A percentile compares a stretch with the other conserved stretches of the same genome.
Conservation (phyloP, 2,329 filamentous ascomycete species). For the Alternaria hordeiaustralica region DNA sequence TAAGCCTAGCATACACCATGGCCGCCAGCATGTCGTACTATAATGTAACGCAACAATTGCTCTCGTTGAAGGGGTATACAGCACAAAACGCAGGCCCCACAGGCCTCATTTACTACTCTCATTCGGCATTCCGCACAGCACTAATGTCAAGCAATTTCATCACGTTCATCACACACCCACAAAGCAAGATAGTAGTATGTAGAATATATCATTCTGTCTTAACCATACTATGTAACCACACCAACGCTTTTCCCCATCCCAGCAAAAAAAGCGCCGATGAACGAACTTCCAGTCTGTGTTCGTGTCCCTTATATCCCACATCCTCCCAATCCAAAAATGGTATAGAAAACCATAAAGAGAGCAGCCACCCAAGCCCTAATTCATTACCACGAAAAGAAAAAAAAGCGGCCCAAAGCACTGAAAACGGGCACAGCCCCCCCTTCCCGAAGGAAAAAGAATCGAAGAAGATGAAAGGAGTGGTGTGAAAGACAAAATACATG, state of each 20-base stretch:
- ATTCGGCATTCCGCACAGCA: too few relatives aligned
- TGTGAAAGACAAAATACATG: not conserved
- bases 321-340: not conserved
- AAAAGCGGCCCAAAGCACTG: not conserved
- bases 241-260: not conserved
- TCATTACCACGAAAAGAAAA: not conserved
- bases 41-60: too few relatives aligned
- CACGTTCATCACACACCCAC: too few relatives aligned
- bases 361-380: not conserved
- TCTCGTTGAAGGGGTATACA: too few relatives aligned
- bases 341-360: not conserved
- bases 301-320: not conserved
- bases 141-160: too few relatives aligned
- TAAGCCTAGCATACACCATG: too few relatives aligned
- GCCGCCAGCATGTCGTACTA: too few relatives aligned
- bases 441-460: not conserved
- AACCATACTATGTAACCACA: not conserved
- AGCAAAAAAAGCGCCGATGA: not conserved
- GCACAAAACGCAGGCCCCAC: too few relatives aligned
- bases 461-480: not conserved
- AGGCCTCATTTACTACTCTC: too few relatives aligned
- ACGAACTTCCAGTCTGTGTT: slow-evolving; percentile 1
- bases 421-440: not conserved
- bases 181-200: not conserved
- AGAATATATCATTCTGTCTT: not conserved